Conservation (phyloP, 257 asterid species). For the Nicotiana attenuata region DNA sequence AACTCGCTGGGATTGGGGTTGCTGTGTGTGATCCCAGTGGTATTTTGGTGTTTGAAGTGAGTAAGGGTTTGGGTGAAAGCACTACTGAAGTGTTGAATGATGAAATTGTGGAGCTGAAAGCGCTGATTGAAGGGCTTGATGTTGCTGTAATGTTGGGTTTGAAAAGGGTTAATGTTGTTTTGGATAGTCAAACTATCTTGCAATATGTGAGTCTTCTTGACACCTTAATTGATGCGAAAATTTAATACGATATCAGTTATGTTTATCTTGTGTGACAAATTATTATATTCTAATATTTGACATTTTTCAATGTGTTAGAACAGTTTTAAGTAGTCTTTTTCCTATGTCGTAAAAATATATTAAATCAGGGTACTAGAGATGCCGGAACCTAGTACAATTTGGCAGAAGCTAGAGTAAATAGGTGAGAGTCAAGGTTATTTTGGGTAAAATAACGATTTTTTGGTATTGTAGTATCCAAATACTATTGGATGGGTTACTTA, state of each 20-base stretch:
- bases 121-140: constrained; percentile 51
- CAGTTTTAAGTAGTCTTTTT: not conserved
- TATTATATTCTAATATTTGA: not conserved
- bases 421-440: too few species aligned
- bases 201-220: constrained; percentile 33
- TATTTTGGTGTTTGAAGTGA: constrained; percentile 41
- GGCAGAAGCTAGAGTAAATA: too few species aligned
- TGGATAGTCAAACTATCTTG: constrained; percentile 25
- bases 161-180: constrained; percentile 28
- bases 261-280: not conserved
- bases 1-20: constrained; percentile 38
- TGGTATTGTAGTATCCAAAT: not conserved
- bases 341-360: not conserved
- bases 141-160: constrained; percentile 43
- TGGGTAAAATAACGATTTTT: not conserved
- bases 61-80: constrained; percentile 32
- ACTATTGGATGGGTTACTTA: not conserved
- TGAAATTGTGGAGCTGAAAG: constrained; percentile 31
- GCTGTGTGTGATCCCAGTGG: constrained; percentile 53
- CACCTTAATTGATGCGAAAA: not conserved
- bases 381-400: too few species aligned
- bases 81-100: constrained; percentile 18
- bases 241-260: not conserved
- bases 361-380: too few species aligned
- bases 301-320: too few species aligned